Evolutionary conservation across 2,329 filamentous ascomycete genomes (phyloP), one percentile per base, ranked within the genome.

Genomic region (Stromatinia cepivora): DNA sequence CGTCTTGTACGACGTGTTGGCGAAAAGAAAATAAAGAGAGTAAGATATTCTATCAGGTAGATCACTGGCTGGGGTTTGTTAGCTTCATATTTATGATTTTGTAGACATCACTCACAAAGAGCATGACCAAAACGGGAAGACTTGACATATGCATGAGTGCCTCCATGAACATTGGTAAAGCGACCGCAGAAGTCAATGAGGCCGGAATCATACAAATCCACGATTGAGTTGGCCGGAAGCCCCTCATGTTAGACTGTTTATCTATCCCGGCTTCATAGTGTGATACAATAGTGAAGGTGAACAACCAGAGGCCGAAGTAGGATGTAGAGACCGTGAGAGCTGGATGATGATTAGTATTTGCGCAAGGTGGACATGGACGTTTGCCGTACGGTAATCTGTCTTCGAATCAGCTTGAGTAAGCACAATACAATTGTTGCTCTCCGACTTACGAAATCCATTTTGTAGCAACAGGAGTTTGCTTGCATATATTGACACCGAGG

Each of bases 101-200:
- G 7, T 11, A 15, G 58, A 25, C 22, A 28, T 25, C 36, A 74
- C 76, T 69, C 59, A 77, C 76, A 70, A 73, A 77, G 50, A 76
- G 57, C 75, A 77, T 77, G 1, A 74, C 67, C 4, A 77, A 36
- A 10, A 75, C 71, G n/a, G 73, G 71, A 22, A 77, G 67, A 56
- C 73, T 77, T 15, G 73, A 72, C 71, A 77, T 72, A 56, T 77
- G 75, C 0, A 77, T 56, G 7, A 77, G 39, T 13, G 71, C 74
- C 66, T 76, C 70, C 34, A 76, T 57, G 22, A 77, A 62, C 64
- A 77, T 57, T 13, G 74, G 75, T 11, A 76, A 52, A 46, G 75
- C 72, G 3, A 70, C 69, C 7, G 75, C 73, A 53, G 74, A 74
- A 28, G 72, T 48, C 10, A 74, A 36, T 34, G 75, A 66, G 3